Evolutionary conservation across 2,329 filamentous ascomycete genomes (phyloP).

Genomic region (Lachnellula suecica): DNA sequence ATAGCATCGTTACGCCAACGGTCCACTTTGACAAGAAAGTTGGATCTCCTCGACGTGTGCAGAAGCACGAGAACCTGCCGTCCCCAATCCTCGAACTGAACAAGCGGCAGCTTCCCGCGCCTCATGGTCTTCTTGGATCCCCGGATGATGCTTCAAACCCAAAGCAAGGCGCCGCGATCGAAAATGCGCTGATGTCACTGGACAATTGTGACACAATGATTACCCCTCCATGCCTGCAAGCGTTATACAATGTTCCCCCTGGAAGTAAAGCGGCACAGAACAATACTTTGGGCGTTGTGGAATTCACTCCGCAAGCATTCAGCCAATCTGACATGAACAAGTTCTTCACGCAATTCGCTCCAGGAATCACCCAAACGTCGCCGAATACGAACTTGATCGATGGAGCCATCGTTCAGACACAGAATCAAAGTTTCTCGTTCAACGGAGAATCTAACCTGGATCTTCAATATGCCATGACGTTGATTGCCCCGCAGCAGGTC

Average conservation of each 20-base stretch:
- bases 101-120: conserved; percentile 6
- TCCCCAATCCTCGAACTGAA: conserved; percentile 24
- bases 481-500: conserved; percentile 51
- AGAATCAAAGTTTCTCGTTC: conserved; percentile 38
- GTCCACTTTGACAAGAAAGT: conserved; percentile 32
- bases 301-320: conserved; percentile 56
- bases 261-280: conserved; percentile 36
- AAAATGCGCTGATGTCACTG: conserved; percentile 26
- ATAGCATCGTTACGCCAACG: conserved; percentile 32
- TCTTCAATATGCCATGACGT: conserved; percentile 43
- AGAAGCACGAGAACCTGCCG: conserved; percentile 41
- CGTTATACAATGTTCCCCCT: conserved; percentile 47
- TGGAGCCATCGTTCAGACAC: conserved; percentile 35
- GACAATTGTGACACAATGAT: conserved; percentile 52
- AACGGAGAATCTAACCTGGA: conserved; percentile 40
- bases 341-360: conserved; percentile 47
- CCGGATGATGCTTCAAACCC: conserved; percentile 27
- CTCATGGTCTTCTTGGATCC: conserved; percentile 27
- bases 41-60: conserved; percentile 7
- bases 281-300: conserved; percentile 54
- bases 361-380: conserved; percentile 37
- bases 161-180: conserved; percentile 23
- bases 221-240: conserved; percentile 55
- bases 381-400: conserved; percentile 37
- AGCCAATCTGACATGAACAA: conserved; percentile 48